Evolutionary conservation across 192 early-diverging fungal species (phyloP).

Genomic region (Endogone sp.): DNA sequence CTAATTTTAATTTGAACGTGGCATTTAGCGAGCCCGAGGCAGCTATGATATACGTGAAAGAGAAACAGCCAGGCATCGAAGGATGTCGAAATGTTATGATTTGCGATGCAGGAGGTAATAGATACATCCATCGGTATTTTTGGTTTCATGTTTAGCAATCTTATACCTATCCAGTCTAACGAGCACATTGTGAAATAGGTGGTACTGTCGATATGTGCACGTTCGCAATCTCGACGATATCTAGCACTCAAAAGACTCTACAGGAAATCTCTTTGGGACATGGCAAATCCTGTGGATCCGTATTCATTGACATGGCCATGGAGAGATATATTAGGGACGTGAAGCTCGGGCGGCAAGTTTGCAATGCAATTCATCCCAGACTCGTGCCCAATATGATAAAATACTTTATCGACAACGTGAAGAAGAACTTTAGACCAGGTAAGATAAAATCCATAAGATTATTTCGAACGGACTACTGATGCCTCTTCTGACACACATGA

Average conservation of each 20-base stretch:
- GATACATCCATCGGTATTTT: neutral
- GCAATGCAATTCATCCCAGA: conserved; percentile 34
- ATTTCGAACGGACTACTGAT: neutral
- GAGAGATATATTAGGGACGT: conserved; percentile 25
- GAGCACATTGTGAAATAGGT: neutral
- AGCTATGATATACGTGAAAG: neutral
- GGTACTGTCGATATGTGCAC: conserved; percentile 47
- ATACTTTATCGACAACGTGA: conserved; percentile 39
- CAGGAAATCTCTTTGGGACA: conserved; percentile 41
- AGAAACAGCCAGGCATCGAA: neutral
- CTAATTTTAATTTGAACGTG: neutral
- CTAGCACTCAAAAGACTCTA: conserved; percentile 20
- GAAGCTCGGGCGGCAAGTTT: conserved; percentile 26
- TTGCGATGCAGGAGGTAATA: conserved; percentile 39
- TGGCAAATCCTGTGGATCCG: conserved; percentile 40
- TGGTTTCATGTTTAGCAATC: no score
- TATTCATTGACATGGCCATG: conserved; percentile 44
- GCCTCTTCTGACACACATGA: neutral
- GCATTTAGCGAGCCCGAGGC: neutral
- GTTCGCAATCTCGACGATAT: conserved; percentile 38
- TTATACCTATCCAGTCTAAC: neutral
- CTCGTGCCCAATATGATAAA: conserved; percentile 37
- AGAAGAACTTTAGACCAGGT: conserved; percentile 6
- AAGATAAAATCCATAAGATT: neutral
- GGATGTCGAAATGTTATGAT: conserved; percentile 39